Conservation (phyloP, 305 asterid species). For the Solanum chacoense region DNA sequence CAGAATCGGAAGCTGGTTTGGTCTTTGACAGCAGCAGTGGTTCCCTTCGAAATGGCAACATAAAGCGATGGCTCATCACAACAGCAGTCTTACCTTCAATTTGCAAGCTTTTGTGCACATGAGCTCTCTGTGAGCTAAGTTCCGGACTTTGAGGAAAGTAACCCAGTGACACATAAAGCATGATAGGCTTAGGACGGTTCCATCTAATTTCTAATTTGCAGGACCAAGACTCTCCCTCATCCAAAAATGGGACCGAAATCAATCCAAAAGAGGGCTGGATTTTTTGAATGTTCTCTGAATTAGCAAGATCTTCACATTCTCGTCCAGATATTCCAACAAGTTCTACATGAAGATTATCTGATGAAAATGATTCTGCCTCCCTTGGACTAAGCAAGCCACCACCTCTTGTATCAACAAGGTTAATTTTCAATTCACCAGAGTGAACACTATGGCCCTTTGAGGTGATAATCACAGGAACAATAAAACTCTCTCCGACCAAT, state of each 20-base stretch:
- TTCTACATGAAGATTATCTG: constrained; percentile 87
- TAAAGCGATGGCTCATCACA: constrained; percentile 52
- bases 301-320: constrained; percentile 29
- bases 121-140: constrained; percentile 61
- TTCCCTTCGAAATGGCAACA: constrained; percentile 78
- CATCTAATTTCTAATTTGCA: constrained; percentile 87
- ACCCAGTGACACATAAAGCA: constrained; percentile 92
- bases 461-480: constrained; percentile 72
- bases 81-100: constrained; percentile 89
- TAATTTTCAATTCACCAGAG: constrained; percentile 93
- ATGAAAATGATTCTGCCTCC: constrained; percentile 67
- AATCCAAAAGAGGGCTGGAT: constrained; percentile 95
- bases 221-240: constrained; percentile 70
- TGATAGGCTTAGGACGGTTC: constrained; percentile 95
- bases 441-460: constrained; percentile 81
- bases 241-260: constrained; percentile 73
- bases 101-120: constrained; percentile 91
- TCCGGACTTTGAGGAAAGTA: constrained; percentile 54
- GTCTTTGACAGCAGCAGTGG: constrained; percentile 69
- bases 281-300: constrained; percentile 55
- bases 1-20: constrained; percentile 45
- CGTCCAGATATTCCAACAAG: constrained; percentile 65
- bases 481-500: constrained; percentile 79
- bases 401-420: constrained; percentile 92
- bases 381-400: constrained; percentile 96